phyloP scores from a whole-genome alignment of 2,329 filamentous ascomycete genomes.

The Aspergillus costaricaensis region DNA sequence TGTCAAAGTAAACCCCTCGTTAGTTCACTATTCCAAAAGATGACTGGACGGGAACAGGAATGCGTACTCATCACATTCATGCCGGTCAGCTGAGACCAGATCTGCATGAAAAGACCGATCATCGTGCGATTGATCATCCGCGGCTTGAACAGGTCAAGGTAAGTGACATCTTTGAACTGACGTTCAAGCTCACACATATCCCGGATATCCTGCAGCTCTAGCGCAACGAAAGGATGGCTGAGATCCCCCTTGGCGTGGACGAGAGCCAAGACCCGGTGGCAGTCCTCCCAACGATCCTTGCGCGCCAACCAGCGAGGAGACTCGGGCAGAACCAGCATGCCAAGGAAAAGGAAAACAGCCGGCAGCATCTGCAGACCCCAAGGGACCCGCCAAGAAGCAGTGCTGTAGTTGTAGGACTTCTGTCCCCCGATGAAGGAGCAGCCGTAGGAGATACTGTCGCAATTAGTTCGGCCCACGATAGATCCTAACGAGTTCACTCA shows the following conservation, averaged over 20 bases:
- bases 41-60: no score
- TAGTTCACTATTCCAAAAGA: no score
- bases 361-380: constrained; percentile 68
- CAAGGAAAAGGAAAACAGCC: constrained; percentile 58
- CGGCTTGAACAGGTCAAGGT: constrained; percentile 71
- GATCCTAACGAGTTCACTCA: constrained; percentile 17
- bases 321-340: constrained; percentile 56
- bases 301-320: constrained; percentile 66
- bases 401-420: constrained; percentile 29
- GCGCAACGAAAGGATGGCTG: constrained; percentile 64
- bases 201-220: constrained; percentile 71
- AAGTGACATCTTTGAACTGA: constrained; percentile 67
- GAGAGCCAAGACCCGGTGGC: constrained; percentile 52
- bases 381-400: constrained; percentile 63
- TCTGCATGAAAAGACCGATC: constrained; percentile 71
- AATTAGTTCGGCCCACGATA: neutral
- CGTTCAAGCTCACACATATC: constrained; percentile 74
- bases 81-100: constrained; percentile 74
- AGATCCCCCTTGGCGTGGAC: constrained; percentile 67
- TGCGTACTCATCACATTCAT: constrained; percentile 68
- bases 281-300: constrained; percentile 61
- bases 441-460: constrained; percentile 56
- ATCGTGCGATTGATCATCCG: constrained; percentile 73
- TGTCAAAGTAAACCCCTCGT: neutral
- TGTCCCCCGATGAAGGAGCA: constrained; percentile 60